A percentile compares a stretch with the other conserved stretches of the same genome.
Evolutionary conservation across 1,139 yeast genomes (phyloP).

Genomic region (Kodamaea fungicola): DNA sequence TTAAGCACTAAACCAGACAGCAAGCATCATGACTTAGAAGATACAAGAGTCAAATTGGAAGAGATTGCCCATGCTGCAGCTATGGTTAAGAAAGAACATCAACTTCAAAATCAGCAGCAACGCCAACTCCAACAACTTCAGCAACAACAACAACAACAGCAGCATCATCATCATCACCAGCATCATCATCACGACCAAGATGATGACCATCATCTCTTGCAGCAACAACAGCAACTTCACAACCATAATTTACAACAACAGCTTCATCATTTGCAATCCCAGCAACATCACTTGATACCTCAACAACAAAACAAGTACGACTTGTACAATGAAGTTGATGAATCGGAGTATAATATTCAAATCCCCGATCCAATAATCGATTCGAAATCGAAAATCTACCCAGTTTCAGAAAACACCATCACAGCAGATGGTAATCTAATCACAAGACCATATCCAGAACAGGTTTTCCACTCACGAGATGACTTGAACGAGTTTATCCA

Average conservation of each 20-base stretch:
- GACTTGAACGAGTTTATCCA: slow-evolving; percentile 53
- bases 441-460: slow-evolving; percentile 55
- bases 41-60: slow-evolving; percentile 29
- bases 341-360: slow-evolving; percentile 46
- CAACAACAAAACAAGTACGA: slow-evolving; percentile 19
- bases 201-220: slow-evolving; percentile 19
- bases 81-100: slow-evolving; percentile 7
- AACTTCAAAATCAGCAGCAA: slow-evolving; percentile 13
- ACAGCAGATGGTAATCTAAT: slow-evolving; percentile 50
- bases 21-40: slow-evolving; percentile 19
- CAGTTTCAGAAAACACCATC: slow-evolving; percentile 45
- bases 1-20: slow-evolving; percentile 26
- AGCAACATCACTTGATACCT: slow-evolving; percentile 14
- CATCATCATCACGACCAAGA: slow-evolving; percentile 20
- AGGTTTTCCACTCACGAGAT: slow-evolving; percentile 47
- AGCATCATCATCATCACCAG: slow-evolving; percentile 18
- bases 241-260: slow-evolving; percentile 9
- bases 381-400: slow-evolving; percentile 44
- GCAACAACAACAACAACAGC: slow-evolving; percentile 15
- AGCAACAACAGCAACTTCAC: slow-evolving; percentile 10
- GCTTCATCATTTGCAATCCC: slow-evolving; percentile 4
- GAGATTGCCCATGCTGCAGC: slow-evolving; percentile 30
- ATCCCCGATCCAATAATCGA: slow-evolving; percentile 49
- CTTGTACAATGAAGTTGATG: slow-evolving; percentile 26
- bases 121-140: slow-evolving; percentile 14